These are phyloP conservation scores for Papilionanthe hybrid DNA, from an alignment of 116 monocot genomes.

Conservation along the genomic window DNA sequence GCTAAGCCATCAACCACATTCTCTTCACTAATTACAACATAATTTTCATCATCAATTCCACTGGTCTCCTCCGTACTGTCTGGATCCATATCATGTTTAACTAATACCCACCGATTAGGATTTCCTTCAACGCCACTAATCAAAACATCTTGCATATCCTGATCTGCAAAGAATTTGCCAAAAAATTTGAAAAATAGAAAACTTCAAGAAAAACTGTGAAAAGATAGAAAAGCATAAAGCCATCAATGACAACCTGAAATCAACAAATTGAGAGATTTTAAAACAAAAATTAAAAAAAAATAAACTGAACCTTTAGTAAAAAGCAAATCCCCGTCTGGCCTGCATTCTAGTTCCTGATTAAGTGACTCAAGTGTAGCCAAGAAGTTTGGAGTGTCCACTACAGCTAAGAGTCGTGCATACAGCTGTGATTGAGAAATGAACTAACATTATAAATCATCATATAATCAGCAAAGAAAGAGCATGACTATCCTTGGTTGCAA, in stretches of 20 bases:
- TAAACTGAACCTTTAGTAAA: conserved; percentile 27
- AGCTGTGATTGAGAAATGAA: conserved; percentile 35
- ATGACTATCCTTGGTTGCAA: background rate
- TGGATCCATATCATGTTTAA: conserved; percentile 42
- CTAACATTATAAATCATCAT: background rate
- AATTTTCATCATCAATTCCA: conserved; percentile 80
- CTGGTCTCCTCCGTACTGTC: conserved; percentile 60
- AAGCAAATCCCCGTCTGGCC: conserved; percentile 17
- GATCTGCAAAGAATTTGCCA: conserved; percentile 24
- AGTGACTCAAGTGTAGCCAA: conserved; percentile 46
- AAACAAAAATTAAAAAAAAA: background rate
- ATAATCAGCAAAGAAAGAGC: background rate
- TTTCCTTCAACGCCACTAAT: conserved; percentile 35
- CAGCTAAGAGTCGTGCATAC: conserved; percentile 49
- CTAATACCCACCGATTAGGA: conserved; percentile 75
- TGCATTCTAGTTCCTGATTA: conserved; percentile 24
- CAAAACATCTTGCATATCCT: conserved; percentile 38
- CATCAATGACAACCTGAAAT: background rate
- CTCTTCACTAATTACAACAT: conserved; percentile 80
- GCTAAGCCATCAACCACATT: conserved; percentile 86
- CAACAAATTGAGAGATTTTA: background rate
- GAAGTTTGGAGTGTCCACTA: conserved; percentile 59
- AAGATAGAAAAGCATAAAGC: background rate
- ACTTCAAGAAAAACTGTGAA: background rate
- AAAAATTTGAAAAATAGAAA: background rate